phyloP scores from a whole-genome alignment of 2,329 filamentous ascomycete species.

The Claviceps purpurea region DNA sequence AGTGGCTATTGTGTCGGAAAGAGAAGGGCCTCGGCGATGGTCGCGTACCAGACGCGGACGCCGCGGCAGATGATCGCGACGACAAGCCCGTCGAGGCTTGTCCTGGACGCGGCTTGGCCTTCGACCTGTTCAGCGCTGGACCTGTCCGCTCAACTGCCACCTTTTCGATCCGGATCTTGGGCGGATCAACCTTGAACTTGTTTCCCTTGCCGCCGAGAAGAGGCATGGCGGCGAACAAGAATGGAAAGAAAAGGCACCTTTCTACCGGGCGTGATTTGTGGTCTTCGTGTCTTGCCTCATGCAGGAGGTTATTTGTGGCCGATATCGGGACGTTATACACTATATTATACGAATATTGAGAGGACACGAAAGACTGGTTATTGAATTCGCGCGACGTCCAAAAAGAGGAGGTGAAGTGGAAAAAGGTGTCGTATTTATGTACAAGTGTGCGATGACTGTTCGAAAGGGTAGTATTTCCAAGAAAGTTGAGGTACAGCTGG shows the following conservation, averaged over 20 bases:
- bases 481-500: too few relatives aligned
- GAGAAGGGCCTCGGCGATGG: conserved; percentile 27
- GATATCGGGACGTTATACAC: too few relatives aligned
- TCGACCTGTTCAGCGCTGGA: conserved; percentile 23
- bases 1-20: conserved; percentile 25
- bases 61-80: conserved; percentile 18
- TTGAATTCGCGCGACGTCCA: too few relatives aligned
- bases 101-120: conserved; percentile 18
- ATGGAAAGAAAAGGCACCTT: background rate
- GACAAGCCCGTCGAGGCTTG: conserved; percentile 8
- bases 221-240: conserved; percentile 16
- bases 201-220: conserved; percentile 29
- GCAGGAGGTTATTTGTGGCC: too few relatives aligned
- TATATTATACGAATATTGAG: too few relatives aligned
- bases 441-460: too few relatives aligned
- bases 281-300: too few relatives aligned
- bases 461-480: too few relatives aligned
- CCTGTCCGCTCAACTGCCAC: conserved; percentile 28
- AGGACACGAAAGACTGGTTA: too few relatives aligned
- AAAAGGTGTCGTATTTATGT: too few relatives aligned
- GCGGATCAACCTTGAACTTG: conserved; percentile 38
- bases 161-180: conserved; percentile 39
- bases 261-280: too few relatives aligned
- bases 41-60: conserved; percentile 12
- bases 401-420: too few relatives aligned